These are phyloP conservation scores for Tetramitus jugosus DNA, from an alignment of 208 protist species.

Conservation along the genomic window DNA sequence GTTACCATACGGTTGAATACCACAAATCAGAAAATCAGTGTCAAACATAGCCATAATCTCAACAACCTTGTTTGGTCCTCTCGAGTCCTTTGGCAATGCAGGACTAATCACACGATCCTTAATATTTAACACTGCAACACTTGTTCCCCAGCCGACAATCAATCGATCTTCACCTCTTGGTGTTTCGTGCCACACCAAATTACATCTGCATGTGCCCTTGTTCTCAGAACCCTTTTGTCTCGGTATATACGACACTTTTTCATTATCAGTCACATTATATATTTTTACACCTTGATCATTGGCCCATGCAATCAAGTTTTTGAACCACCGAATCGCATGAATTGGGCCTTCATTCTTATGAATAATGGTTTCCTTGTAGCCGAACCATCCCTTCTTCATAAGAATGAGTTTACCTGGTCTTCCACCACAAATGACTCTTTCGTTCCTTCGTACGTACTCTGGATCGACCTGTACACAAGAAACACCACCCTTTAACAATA, in stretches of 20 bases:
- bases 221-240: constrained; percentile 31
- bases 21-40: constrained; percentile 54
- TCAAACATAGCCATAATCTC: constrained; percentile 46
- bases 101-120: neutral
- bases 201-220: constrained; percentile 45
- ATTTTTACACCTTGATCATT: constrained; percentile 60
- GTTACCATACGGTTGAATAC: constrained; percentile 51
- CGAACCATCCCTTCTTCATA: constrained; percentile 49
- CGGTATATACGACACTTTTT: constrained; percentile 58
- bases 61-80: constrained; percentile 2
- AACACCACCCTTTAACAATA: constrained; percentile 44
- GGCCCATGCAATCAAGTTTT: constrained; percentile 58
- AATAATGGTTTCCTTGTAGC: constrained; percentile 45
- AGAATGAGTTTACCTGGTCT: constrained; percentile 51
- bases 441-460: constrained; percentile 47
- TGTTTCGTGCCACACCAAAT: neutral
- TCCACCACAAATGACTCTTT: constrained; percentile 51
- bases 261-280: constrained; percentile 47
- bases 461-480: constrained; percentile 53
- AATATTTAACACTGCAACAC: constrained; percentile 48
- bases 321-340: constrained; percentile 48
- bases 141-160: constrained; percentile 56
- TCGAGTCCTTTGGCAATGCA: neutral
- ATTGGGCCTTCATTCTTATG: constrained; percentile 60
- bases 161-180: neutral